Conservation (phyloP, 202 grass and related monocot genomes). For the Saccharum hybrid region DNA sequence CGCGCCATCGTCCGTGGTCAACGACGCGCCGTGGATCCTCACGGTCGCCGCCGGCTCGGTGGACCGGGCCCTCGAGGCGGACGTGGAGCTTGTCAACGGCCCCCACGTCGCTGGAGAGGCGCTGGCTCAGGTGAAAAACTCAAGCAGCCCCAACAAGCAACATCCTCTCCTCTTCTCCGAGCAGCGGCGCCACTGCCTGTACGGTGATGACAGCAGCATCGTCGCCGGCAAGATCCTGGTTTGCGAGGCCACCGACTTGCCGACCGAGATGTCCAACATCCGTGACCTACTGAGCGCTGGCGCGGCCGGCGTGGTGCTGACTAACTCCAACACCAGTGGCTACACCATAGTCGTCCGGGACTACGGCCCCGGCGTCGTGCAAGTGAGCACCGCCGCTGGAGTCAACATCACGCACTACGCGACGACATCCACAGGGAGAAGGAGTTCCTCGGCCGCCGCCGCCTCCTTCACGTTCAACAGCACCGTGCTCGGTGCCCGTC, state of each 20-base stretch:
- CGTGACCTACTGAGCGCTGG: background rate
- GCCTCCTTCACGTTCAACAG: constrained; percentile 28
- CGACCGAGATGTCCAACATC: background rate
- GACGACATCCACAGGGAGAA: background rate
- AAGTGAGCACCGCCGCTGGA: constrained; percentile 31
- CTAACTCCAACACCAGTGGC: background rate
- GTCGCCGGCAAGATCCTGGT: constrained; percentile 57
- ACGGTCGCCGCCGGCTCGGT: constrained; percentile 50
- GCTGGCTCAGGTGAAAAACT: constrained; percentile 1
- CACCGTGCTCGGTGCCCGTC: constrained; percentile 34
- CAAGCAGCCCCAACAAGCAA: background rate
- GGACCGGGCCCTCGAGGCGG: constrained; percentile 42
- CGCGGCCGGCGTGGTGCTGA: constrained; percentile 34
- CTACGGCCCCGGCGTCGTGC: constrained; percentile 25
- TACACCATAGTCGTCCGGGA: constrained; percentile 21
- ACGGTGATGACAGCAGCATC: too few species aligned
- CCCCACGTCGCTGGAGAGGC: constrained; percentile 34
- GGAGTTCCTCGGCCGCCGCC: too few species aligned
- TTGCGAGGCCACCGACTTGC: background rate
- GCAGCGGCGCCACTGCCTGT: background rate
- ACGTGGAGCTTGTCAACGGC: constrained; percentile 38
- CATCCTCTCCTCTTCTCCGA: constrained; percentile 37
- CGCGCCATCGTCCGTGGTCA: background rate
- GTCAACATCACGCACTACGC: background rate
- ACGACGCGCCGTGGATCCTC: constrained; percentile 54